Evolutionary conservation across 768 basidiomycete genomes (phyloP).

Genomic region (Mycena floridula): DNA sequence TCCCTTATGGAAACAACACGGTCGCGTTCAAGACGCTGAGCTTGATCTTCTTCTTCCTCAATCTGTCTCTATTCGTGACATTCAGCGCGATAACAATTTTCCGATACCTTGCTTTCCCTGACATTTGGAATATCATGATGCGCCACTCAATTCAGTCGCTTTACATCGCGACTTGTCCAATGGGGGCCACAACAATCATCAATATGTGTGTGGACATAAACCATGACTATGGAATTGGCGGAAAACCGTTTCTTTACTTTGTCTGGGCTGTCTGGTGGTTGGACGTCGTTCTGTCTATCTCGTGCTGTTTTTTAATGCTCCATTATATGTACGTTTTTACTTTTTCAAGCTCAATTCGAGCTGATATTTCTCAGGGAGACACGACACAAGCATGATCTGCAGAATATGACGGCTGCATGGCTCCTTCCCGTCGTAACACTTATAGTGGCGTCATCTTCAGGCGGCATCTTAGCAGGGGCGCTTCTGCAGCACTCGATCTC

Average conservation of each 20-base stretch:
- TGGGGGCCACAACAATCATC: constrained; percentile 50
- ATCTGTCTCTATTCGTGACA: constrained; percentile 46
- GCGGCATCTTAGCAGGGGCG: constrained; percentile 49
- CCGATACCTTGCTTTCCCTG: constrained; percentile 50
- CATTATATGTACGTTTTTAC: constrained; percentile 55
- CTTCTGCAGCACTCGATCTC: constrained; percentile 37
- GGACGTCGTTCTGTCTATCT: constrained; percentile 42
- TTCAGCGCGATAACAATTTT: constrained; percentile 38
- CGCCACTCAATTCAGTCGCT: constrained; percentile 39
- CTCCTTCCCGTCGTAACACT: constrained; percentile 72
- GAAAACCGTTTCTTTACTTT: constrained; percentile 38
- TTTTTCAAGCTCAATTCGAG: constrained; percentile 16
- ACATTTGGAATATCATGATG: constrained; percentile 42
- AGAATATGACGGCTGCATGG: constrained; percentile 58
- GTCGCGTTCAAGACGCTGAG: constrained; percentile 34
- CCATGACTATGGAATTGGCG: constrained; percentile 39
- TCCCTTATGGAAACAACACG: constrained; percentile 46
- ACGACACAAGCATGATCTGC: constrained; percentile 45
- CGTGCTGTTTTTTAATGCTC: constrained; percentile 56
- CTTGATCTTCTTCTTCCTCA: constrained; percentile 52
- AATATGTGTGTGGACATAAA: constrained; percentile 35
- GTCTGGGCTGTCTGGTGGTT: constrained; percentile 65
- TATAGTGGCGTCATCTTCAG: constrained; percentile 64
- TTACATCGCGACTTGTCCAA: constrained; percentile 39
- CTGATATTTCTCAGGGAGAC: constrained; percentile 34